phyloP scores from a whole-genome alignment of 169 alveolate genomes.

The Plasmodium sp. region DNA sequence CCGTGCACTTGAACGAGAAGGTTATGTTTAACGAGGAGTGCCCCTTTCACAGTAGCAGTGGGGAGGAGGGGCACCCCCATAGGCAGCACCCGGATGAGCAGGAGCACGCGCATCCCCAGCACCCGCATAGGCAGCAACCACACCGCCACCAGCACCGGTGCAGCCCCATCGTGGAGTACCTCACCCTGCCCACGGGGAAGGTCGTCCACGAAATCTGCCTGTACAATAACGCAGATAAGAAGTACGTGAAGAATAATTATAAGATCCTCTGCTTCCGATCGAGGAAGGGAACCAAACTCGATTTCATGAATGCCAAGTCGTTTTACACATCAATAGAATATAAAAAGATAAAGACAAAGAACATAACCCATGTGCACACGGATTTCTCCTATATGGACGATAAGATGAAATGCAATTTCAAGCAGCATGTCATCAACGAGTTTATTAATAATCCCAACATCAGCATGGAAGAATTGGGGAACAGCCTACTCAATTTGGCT shows the following conservation, averaged over 20 bases:
- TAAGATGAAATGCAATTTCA: slow-evolving; percentile 64
- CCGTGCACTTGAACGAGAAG: not conserved
- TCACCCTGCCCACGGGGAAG: slow-evolving; percentile 33
- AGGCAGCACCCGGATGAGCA: no score
- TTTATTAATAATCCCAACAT: slow-evolving; percentile 43
- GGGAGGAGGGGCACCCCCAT: not conserved
- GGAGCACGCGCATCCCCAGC: no score
- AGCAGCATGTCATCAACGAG: slow-evolving; percentile 71
- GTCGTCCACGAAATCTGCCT: slow-evolving; percentile 39
- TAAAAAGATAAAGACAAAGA: slow-evolving; percentile 8
- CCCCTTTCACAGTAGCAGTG: not conserved
- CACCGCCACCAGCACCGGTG: not conserved
- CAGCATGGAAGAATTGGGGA: slow-evolving; percentile 30
- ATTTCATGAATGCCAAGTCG: slow-evolving; percentile 38
- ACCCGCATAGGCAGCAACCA: not conserved
- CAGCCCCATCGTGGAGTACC: slow-evolving; percentile 30
- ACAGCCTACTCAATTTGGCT: slow-evolving; percentile 40
- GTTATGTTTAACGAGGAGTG: slow-evolving; percentile 10
- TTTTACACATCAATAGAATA: slow-evolving; percentile 58
- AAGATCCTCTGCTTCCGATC: slow-evolving; percentile 35
- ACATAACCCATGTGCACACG: slow-evolving; percentile 36
- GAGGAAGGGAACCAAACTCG: not conserved
- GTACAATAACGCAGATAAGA: slow-evolving; percentile 26
- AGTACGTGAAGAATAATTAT: slow-evolving; percentile 8
- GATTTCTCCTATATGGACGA: slow-evolving; percentile 73